These are phyloP conservation scores for Nigrospora oryzae DNA, from an alignment of 2,329 filamentous ascomycete genomes.

Conservation along the genomic window DNA sequence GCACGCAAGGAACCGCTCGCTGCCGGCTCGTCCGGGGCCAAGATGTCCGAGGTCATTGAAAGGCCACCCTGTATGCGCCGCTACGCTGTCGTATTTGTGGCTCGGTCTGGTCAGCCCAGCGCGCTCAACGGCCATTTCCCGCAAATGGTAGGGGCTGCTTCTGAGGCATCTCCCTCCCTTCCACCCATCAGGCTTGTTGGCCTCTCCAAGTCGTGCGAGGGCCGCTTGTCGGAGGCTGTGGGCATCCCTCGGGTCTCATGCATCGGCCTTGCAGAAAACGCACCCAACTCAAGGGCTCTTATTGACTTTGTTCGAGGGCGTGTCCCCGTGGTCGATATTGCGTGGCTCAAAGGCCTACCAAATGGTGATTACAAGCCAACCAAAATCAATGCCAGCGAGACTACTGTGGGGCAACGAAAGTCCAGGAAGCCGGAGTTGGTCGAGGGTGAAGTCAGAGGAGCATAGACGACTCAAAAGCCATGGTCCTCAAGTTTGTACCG, in stretches of 20 bases:
- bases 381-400: conserved; percentile 37
- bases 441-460: too few species aligned
- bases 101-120: conserved; percentile 47
- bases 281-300: conserved; percentile 48
- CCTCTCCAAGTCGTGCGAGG: conserved; percentile 51
- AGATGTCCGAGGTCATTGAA: too few species aligned
- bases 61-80: neutral
- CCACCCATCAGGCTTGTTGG: conserved; percentile 49
- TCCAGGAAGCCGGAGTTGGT: too few species aligned
- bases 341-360: conserved; percentile 45
- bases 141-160: conserved; percentile 42
- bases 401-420: conserved; percentile 20
- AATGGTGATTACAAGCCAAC: conserved; percentile 32
- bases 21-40: neutral
- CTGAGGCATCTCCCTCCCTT: conserved; percentile 26
- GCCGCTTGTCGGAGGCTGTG: conserved; percentile 46
- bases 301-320: conserved; percentile 44
- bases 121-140: conserved; percentile 53
- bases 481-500: too few species aligned
- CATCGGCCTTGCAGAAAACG: conserved; percentile 47
- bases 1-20: conserved; percentile 2
- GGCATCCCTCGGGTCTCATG: conserved; percentile 58
- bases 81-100: conserved; percentile 50
- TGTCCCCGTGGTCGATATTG: conserved; percentile 41
- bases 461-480: too few species aligned